Conservation (phyloP, 441 rosid genomes). For the Populus tomentosa region DNA sequence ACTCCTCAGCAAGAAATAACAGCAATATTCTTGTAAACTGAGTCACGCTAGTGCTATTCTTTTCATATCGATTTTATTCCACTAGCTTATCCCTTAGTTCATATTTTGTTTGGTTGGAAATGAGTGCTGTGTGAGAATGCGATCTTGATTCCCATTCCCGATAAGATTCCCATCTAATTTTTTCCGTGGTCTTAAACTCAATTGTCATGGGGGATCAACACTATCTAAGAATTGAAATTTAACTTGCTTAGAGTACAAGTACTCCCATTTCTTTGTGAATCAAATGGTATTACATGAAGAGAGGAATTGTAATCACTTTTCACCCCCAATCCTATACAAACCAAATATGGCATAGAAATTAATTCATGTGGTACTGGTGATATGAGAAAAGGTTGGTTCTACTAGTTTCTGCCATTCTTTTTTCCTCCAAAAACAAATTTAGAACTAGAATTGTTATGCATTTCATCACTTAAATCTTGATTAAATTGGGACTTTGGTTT, state of each 20-base stretch:
- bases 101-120: background rate
- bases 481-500: background rate
- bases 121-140: background rate
- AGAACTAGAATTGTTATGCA: background rate
- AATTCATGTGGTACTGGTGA: background rate
- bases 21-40: background rate
- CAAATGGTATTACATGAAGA: background rate
- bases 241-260: background rate
- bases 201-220: background rate
- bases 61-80: background rate
- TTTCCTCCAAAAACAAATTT: background rate
- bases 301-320: background rate
- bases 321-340: background rate
- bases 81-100: background rate
- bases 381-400: background rate
- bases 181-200: background rate
- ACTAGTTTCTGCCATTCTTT: background rate
- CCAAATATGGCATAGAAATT: background rate
- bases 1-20: background rate
- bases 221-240: background rate
- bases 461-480: background rate
- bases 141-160: background rate
- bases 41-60: background rate
- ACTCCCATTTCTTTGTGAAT: background rate
- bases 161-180: background rate